phyloP scores from a whole-genome alignment of 2,329 filamentous ascomycete species.

The Dactylellina cionopaga region DNA sequence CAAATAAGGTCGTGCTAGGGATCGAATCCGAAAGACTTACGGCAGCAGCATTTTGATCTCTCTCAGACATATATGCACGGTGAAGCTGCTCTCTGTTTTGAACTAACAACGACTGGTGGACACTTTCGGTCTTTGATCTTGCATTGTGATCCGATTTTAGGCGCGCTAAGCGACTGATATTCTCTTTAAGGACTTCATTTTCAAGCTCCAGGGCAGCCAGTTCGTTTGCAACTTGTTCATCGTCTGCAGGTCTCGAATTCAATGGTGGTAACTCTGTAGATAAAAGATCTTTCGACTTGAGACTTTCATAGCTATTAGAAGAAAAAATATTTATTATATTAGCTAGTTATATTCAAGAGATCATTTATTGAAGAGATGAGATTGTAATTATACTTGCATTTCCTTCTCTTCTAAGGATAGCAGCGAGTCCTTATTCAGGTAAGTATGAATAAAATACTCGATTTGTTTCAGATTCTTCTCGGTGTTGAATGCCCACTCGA shows the following conservation, averaged over 20 bases:
- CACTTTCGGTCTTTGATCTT: conserved; percentile 22
- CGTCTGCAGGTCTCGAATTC: conserved; percentile 14
- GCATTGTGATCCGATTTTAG: conserved; percentile 35
- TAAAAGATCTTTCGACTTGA: conserved; percentile 29
- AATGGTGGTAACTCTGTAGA: conserved; percentile 13
- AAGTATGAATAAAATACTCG: conserved; percentile 64
- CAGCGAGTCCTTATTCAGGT: conserved; percentile 63
- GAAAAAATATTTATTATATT: background rate
- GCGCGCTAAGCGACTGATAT: conserved; percentile 14
- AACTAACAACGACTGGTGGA: conserved; percentile 5
- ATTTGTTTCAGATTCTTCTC: conserved; percentile 61
- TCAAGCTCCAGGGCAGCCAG: conserved; percentile 34
- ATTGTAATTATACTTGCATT: conserved; percentile 60
- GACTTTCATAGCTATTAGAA: conserved; percentile 28
- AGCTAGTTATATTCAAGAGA: background rate
- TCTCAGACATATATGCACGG: conserved; percentile 35
- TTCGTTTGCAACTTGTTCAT: conserved; percentile 19
- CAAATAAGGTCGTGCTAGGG: background rate
- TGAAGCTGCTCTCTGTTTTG: conserved; percentile 42
- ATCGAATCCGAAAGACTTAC: background rate
- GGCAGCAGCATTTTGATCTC: conserved; percentile 43
- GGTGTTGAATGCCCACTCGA: conserved; percentile 64
- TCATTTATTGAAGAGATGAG: background rate
- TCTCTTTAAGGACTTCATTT: conserved; percentile 35
- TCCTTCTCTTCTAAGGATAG: conserved; percentile 65